phyloP scores from a whole-genome alignment of 139 green algal species.

The Chlamydomonas incerta region DNA sequence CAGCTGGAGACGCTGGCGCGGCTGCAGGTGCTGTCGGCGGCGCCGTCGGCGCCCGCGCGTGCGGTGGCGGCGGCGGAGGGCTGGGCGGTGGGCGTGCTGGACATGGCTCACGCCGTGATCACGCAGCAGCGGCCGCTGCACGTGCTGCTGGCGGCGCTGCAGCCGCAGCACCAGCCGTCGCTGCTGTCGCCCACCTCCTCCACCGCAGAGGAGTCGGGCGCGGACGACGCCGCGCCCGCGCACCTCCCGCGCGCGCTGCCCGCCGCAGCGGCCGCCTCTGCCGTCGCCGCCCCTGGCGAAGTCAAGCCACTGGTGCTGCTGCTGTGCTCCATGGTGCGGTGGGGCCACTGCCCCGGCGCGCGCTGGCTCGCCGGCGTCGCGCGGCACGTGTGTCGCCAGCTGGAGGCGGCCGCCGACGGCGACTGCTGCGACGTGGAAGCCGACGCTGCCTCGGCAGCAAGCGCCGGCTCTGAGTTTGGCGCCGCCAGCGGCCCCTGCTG shows the following conservation, averaged over 20 bases:
- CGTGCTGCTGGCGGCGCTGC: constrained; percentile 8
- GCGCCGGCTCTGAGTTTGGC: background rate
- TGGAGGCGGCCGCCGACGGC: background rate
- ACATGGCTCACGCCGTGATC: constrained; percentile 18
- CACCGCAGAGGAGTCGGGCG: too few relatives aligned
- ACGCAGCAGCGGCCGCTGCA: background rate
- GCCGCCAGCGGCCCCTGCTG: background rate
- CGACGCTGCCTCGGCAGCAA: too few relatives aligned
- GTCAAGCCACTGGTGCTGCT: background rate
- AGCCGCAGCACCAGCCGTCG: background rate
- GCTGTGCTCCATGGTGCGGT: constrained; percentile 1
- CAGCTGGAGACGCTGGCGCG: constrained; percentile 14
- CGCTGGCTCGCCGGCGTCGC: constrained; percentile 22
- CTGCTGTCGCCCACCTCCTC: too few relatives aligned
- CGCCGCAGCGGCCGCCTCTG: background rate
- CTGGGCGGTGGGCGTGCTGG: constrained; percentile 24
- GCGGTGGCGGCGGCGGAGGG: background rate
- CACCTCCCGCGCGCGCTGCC: too few relatives aligned
- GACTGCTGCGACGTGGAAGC: background rate
- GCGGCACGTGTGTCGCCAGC: background rate
- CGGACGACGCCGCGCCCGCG: background rate
- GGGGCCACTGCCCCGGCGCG: background rate
- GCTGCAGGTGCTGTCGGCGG: background rate
- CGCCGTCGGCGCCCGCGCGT: background rate
- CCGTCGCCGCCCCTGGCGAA: background rate